Conservation (phyloP, 345 rosid species). For the Corchorus capsularis region DNA sequence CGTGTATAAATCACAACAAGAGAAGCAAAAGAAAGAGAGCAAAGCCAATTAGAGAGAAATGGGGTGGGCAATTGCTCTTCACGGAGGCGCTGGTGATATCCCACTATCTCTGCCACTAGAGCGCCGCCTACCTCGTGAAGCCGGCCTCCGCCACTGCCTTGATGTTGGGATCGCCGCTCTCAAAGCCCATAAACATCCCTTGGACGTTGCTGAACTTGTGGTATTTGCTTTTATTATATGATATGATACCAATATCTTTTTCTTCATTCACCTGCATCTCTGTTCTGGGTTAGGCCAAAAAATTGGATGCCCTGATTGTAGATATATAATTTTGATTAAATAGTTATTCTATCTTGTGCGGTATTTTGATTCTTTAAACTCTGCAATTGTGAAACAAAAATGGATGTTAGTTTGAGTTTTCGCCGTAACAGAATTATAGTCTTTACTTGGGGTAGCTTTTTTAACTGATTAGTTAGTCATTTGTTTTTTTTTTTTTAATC, state of each 20-base stretch:
- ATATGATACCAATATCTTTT: background rate
- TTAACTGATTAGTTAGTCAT: background rate
- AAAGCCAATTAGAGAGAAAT: conserved; percentile 29
- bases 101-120: conserved; percentile 51
- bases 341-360: background rate
- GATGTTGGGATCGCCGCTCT: conserved; percentile 78
- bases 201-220: conserved; percentile 93
- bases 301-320: background rate
- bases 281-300: background rate
- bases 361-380: background rate
- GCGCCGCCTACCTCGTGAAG: conserved; percentile 76
- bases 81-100: conserved; percentile 91
- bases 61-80: conserved; percentile 96
- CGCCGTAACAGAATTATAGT: background rate
- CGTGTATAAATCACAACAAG: background rate
- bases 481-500: too few relatives aligned
- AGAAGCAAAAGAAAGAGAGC: background rate
- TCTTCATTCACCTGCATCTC: background rate
- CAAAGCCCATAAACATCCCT: conserved; percentile 59
- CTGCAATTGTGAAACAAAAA: background rate
- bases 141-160: conserved; percentile 83
- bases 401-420: background rate
- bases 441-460: background rate
- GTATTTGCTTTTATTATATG: conserved; percentile 40
- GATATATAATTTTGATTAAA: too few relatives aligned